Evolutionary conservation across 371 early-diverging fungal genomes (phyloP).

Genomic region (Saksenaea oblongispora): DNA sequence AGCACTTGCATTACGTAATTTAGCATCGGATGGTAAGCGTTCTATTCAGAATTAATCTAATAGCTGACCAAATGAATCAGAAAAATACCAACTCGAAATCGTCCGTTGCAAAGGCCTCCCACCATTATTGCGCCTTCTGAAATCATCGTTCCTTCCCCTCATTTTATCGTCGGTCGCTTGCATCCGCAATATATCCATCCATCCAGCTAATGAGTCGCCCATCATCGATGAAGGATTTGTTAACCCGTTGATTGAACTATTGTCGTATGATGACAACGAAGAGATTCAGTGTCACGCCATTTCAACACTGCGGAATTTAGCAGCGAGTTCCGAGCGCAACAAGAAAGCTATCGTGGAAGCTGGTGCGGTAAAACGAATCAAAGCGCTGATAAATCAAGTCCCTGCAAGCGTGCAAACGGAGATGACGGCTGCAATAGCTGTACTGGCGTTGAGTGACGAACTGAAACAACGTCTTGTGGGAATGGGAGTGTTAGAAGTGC

Average conservation of each 20-base stretch:
- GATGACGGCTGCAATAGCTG: constrained; percentile 89
- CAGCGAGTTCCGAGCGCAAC: constrained; percentile 81
- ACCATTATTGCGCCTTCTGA: constrained; percentile 72
- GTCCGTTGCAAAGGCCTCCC: constrained; percentile 79
- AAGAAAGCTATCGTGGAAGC: constrained; percentile 78
- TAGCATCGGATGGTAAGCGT: constrained; percentile 78
- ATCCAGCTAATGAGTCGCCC: constrained; percentile 83
- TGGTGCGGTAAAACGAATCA: constrained; percentile 80
- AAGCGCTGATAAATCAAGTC: constrained; percentile 59
- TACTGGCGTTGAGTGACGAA: constrained; percentile 80
- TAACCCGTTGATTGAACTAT: constrained; percentile 69
- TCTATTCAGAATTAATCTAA: background rate
- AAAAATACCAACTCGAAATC: constrained; percentile 86
- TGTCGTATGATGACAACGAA: constrained; percentile 75
- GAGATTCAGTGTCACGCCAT: constrained; percentile 90
- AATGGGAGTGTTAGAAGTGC: constrained; percentile 63
- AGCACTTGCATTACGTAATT: constrained; percentile 85
- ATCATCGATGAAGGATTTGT: constrained; percentile 85
- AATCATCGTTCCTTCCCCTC: constrained; percentile 77
- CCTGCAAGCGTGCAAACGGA: constrained; percentile 75
- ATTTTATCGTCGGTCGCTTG: constrained; percentile 92
- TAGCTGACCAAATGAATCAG: constrained; percentile 28
- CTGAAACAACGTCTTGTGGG: constrained; percentile 72
- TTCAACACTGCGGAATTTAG: constrained; percentile 84
- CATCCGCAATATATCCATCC: constrained; percentile 91